phyloP scores from a whole-genome alignment of 179 eudicot species.

The Dionaea muscipula region DNA sequence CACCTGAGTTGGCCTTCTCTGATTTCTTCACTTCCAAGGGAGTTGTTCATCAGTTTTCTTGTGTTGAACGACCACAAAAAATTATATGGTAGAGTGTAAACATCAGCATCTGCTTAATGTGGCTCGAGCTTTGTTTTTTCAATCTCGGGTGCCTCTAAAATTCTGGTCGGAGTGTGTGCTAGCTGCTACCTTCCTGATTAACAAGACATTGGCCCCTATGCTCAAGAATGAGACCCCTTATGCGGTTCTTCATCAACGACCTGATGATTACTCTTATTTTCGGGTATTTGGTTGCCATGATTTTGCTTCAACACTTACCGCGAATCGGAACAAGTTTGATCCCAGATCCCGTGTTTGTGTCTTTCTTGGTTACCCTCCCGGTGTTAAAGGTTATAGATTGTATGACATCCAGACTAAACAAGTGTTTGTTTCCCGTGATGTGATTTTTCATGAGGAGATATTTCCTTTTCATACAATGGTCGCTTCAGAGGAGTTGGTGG shows the following conservation, averaged over 20 bases:
- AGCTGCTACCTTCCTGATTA: neutral
- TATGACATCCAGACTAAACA: neutral
- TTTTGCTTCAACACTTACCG: neutral
- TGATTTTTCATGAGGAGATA: neutral
- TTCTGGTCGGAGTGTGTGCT: neutral
- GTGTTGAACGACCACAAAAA: neutral
- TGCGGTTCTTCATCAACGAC: neutral
- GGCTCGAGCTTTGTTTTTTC: neutral
- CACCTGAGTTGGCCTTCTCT: neutral
- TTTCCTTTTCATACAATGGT: neutral
- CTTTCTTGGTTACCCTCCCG: neutral
- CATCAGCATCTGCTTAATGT: neutral
- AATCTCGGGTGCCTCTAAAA: neutral
- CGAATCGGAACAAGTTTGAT: neutral
- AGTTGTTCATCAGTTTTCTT: neutral
- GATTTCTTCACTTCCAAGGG: neutral
- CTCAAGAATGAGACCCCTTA: neutral
- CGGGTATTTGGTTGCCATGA: neutral
- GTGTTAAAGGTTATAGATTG: neutral
- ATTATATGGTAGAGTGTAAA: neutral
- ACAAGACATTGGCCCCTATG: neutral
- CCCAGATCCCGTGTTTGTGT: neutral
- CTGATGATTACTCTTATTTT: neutral
- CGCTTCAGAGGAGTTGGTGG: no score
- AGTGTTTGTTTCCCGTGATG: neutral